Evolutionary conservation across 768 basidiomycete genomes (phyloP).

Genomic region (Vishniacozyma victoriae): DNA sequence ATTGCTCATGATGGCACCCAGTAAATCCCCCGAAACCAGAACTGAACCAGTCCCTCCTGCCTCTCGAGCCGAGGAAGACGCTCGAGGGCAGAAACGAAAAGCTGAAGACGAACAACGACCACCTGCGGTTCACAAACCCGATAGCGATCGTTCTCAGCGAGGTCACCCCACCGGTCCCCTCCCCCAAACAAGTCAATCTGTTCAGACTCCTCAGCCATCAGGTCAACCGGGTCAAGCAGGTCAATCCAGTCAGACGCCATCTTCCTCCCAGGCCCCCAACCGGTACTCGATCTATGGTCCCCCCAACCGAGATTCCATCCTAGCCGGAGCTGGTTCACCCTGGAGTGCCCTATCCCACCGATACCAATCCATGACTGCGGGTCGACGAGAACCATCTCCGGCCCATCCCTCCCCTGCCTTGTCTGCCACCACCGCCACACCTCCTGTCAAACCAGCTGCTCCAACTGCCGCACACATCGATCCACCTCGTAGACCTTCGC

Average conservation of each 20-base stretch:
- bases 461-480: conserved; percentile 1
- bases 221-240: not conserved
- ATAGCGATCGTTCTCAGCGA: no score
- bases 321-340: conserved; percentile 6
- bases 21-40: conserved; percentile 8
- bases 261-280: conserved; percentile 4
- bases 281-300: conserved; percentile 37
- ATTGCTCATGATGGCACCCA: conserved; percentile 41
- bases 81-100: conserved; percentile 40
- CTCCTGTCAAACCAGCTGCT: conserved; percentile 2
- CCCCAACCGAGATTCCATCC: conserved; percentile 17
- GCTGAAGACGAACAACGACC: conserved; percentile 25
- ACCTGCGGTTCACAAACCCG: no score
- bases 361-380: not conserved
- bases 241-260: not conserved
- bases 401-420: not conserved
- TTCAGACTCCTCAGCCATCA: no score
- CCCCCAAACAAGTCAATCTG: no score
- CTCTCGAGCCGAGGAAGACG: conserved; percentile 18
- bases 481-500: conserved; percentile 9
- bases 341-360: conserved; percentile 5
- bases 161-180: no score
- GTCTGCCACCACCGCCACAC: conserved; percentile 1
- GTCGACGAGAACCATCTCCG: conserved; percentile 16
- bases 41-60: conserved; percentile 6